A percentile compares a stretch with the other conserved stretches of the same genome.
These are phyloP conservation scores for Nakataea oryzae DNA, from an alignment of 2,329 filamentous ascomycete species.

Conservation along the genomic window DNA sequence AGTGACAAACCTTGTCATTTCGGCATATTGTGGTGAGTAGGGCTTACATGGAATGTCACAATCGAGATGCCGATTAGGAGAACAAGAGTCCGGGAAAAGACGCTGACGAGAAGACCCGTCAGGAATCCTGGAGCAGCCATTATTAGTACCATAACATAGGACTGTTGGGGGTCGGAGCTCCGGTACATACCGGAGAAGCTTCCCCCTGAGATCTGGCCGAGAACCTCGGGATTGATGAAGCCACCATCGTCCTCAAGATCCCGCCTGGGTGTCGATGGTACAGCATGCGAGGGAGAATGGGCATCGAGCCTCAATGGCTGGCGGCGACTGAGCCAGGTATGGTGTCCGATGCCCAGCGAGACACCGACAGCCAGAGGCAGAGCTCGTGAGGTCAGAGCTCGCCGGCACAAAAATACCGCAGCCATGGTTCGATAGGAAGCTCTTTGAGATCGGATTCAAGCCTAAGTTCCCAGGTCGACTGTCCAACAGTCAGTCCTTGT, in stretches of 20 bases:
- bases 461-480: not conserved
- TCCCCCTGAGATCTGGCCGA: constrained; percentile 42
- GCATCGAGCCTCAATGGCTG: constrained; percentile 3
- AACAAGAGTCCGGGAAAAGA: constrained; percentile 62
- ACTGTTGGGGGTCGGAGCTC: not conserved
- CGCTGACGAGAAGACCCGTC: constrained; percentile 53
- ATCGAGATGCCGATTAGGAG: constrained; percentile 56
- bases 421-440: not conserved
- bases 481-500: not conserved
- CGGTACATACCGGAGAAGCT: constrained; percentile 34
- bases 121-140: constrained; percentile 37
- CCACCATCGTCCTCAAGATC: constrained; percentile 2
- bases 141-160: not conserved
- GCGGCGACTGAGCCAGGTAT: not conserved
- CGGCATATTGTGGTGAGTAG: not conserved
- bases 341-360: constrained; percentile 3
- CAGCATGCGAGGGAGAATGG: not conserved
- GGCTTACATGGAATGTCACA: constrained; percentile 49
- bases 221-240: constrained; percentile 21
- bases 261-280: constrained; percentile 4
- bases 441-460: not conserved
- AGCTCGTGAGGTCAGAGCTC: constrained; percentile 1
- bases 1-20: not conserved
- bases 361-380: constrained; percentile 4
- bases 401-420: constrained; percentile 1